Evolutionary conservation across 192 early-diverging fungal genomes (phyloP).

Genomic region (Coemansia sp.): DNA sequence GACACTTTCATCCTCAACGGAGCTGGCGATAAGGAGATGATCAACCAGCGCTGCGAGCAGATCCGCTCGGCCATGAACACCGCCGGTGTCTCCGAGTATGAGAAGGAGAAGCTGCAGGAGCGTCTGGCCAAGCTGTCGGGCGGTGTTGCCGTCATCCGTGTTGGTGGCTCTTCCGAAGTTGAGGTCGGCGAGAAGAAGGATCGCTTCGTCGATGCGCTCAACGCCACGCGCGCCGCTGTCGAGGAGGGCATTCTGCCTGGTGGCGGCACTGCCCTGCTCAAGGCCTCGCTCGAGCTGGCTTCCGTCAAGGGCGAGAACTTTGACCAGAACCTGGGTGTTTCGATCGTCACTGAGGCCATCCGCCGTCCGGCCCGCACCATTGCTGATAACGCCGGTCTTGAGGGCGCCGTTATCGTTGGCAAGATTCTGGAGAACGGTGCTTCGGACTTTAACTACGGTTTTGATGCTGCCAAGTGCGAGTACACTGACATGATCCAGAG

Average conservation of each 20-base stretch:
- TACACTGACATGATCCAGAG: slow-evolving; percentile 96
- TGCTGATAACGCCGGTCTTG: slow-evolving; percentile 95
- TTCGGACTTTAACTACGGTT: slow-evolving; percentile 88
- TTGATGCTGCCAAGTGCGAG: slow-evolving; percentile 86
- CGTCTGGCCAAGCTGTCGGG: slow-evolving; percentile 97
- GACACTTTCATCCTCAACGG: slow-evolving; percentile 98
- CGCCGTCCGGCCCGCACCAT: slow-evolving; percentile 91
- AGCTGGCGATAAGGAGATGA: slow-evolving; percentile 82
- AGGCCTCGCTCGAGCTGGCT: slow-evolving; percentile 83
- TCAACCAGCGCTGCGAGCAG: slow-evolving; percentile 95
- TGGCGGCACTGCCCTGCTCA: slow-evolving; percentile 95
- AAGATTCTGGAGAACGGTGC: slow-evolving; percentile 80
- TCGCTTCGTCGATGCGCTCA: slow-evolving; percentile 96
- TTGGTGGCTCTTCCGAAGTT: slow-evolving; percentile 96
- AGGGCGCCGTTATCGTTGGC: slow-evolving; percentile 95
- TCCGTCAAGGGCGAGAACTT: slow-evolving; percentile 90
- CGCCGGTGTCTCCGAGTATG: slow-evolving; percentile 87
- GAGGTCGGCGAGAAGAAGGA: slow-evolving; percentile 99
- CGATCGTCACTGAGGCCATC: slow-evolving; percentile 94
- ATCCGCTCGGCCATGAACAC: slow-evolving; percentile 88
- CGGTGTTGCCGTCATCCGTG: slow-evolving; percentile 99
- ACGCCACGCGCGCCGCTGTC: slow-evolving; percentile 98
- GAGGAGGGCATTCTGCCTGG: slow-evolving; percentile 99
- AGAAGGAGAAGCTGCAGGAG: slow-evolving; percentile 99
- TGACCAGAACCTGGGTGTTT: slow-evolving; percentile 98